phyloP scores from a whole-genome alignment of 495 filamentous ascomycete genomes.

The Aspergillus taichungensis region DNA sequence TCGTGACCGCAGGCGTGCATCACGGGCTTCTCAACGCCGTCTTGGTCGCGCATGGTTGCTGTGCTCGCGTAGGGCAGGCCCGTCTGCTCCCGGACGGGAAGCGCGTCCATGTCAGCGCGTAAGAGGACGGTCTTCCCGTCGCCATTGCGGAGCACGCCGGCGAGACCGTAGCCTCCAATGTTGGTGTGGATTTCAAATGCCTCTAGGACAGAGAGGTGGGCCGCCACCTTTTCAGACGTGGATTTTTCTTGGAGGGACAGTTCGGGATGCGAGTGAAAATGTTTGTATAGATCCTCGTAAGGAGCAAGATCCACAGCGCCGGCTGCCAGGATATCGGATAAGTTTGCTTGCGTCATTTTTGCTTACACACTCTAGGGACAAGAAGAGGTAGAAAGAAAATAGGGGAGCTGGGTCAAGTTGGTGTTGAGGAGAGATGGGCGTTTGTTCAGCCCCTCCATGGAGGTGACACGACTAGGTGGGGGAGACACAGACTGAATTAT shows the following conservation, averaged over 20 bases:
- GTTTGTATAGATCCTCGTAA: slow-evolving; percentile 47
- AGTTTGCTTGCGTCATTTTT: slow-evolving; percentile 16
- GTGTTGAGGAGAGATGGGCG: no score
- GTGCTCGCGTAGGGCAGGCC: slow-evolving; percentile 41
- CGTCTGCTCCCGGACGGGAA: slow-evolving; percentile 44
- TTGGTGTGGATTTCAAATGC: slow-evolving; percentile 33
- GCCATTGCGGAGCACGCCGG: slow-evolving; percentile 38
- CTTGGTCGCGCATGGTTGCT: slow-evolving; percentile 31
- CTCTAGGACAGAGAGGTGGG: slow-evolving; percentile 20
- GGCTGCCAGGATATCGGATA: slow-evolving; percentile 16
- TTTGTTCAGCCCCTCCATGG: no score
- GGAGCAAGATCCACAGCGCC: slow-evolving; percentile 18
- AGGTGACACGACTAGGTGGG: no score
- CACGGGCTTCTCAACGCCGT: slow-evolving; percentile 36
- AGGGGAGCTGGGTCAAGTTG: no score
- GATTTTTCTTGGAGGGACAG: slow-evolving; percentile 44
- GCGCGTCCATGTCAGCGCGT: slow-evolving; percentile 47
- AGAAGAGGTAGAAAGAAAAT: no score
- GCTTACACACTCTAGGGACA: not conserved
- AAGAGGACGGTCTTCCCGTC: slow-evolving; percentile 40
- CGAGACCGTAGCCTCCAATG: slow-evolving; percentile 43
- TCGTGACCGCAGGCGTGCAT: slow-evolving; percentile 53
- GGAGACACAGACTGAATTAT: no score
- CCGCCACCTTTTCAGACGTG: slow-evolving; percentile 36
- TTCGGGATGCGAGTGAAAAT: slow-evolving; percentile 49